phyloP scores from a whole-genome alignment of 176 grass and related monocot genomes.

The Phyllostachys edulis region DNA sequence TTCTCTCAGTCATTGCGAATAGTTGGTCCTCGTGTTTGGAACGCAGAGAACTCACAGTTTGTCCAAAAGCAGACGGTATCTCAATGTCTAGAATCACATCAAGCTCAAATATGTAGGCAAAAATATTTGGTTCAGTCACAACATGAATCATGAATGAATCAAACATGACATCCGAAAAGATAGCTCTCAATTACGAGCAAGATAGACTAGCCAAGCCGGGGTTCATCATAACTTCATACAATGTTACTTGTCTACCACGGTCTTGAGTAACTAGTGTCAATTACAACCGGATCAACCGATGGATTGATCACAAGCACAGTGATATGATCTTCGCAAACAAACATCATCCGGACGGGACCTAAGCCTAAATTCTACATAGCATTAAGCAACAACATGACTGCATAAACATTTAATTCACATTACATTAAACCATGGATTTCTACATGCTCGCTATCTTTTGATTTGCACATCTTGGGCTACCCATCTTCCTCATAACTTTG shows the following conservation, averaged over 20 bases:
- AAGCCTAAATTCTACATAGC: conserved; percentile 30
- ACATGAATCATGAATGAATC: conserved; percentile 3
- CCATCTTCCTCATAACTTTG: conserved; percentile 14
- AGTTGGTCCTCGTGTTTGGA: not conserved
- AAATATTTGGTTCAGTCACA: not conserved
- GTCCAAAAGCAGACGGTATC: not conserved
- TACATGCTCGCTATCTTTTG: not conserved
- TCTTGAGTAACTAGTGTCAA: conserved; percentile 12
- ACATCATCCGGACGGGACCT: conserved; percentile 26
- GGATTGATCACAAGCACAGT: conserved; percentile 35
- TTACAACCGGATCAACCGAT: conserved; percentile 39
- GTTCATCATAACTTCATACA: conserved; percentile 18
- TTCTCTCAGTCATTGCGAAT: too few species aligned
- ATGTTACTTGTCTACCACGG: conserved; percentile 25
- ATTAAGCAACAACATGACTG: not conserved
- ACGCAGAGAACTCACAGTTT: not conserved
- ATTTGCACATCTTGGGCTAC: conserved; percentile 15
- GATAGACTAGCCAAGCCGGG: not conserved
- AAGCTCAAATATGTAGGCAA: not conserved
- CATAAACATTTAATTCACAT: conserved; percentile 37
- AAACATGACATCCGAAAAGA: not conserved
- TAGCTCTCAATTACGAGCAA: not conserved
- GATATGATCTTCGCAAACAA: not conserved
- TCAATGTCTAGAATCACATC: too few species aligned
- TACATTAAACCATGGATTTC: conserved; percentile 19